Percentiles rank a stretch among this genome's conserved stretches.
Conservation (phyloP, 495 filamentous ascomycete species). For the Aeminium ludgeri region DNA sequence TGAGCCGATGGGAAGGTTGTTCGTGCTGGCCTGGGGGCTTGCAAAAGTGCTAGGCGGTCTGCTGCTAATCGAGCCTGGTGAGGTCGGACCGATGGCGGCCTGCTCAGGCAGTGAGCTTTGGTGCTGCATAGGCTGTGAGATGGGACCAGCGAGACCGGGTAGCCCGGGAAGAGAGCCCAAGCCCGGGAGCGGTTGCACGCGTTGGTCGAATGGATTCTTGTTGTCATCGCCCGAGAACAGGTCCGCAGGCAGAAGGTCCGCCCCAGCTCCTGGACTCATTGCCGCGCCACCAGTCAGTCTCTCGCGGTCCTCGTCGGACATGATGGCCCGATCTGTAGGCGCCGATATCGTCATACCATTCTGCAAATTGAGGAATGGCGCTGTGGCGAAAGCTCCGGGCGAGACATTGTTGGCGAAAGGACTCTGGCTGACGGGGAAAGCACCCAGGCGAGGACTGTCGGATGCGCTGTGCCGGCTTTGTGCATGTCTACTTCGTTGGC, state of each 20-base stretch:
- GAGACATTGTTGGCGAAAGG: conserved; percentile 1
- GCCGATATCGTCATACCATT: conserved; percentile 21
- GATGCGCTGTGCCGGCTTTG: conserved; percentile 1
- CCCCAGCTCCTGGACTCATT: conserved; percentile 25
- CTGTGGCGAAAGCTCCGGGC: conserved; percentile 1
- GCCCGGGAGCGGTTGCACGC: conserved; percentile 5
- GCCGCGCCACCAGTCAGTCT: conserved; percentile 23
- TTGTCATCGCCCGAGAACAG: conserved; percentile 24
- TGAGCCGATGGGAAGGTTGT: conserved; percentile 18
- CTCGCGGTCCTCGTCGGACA: conserved; percentile 24
- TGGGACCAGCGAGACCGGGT: background rate
- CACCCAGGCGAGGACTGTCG: conserved; percentile 7
- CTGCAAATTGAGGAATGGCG: conserved; percentile 24
- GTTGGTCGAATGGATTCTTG: background rate
- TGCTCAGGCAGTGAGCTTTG: too few species aligned
- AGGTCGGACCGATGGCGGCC: conserved; percentile 13
- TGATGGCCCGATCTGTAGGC: background rate
- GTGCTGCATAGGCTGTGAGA: background rate
- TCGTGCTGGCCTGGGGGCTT: conserved; percentile 23
- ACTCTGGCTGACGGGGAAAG: conserved; percentile 2
- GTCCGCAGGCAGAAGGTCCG: conserved; percentile 24
- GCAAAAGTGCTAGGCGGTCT: conserved; percentile 25
- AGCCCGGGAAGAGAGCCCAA: conserved; percentile 16
- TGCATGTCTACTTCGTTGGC: conserved; percentile 10
- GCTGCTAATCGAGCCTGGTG: conserved; percentile 21